Evolutionary conservation across 1,284 basidiomycete species (phyloP).

Genomic region (Heterobasidion occidentale): DNA sequence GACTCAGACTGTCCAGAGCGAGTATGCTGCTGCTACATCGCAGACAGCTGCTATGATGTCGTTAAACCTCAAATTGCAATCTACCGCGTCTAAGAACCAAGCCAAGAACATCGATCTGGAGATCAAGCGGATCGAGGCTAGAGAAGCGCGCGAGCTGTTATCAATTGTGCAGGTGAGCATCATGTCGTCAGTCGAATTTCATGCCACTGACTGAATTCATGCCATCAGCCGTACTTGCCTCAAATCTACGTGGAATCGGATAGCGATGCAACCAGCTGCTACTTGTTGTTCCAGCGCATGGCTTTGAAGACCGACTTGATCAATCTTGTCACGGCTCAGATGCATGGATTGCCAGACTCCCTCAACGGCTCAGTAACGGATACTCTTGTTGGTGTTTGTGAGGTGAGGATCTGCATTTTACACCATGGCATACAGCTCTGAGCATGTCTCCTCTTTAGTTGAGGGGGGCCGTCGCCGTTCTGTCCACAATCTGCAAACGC

Average conservation of each 20-base stretch:
- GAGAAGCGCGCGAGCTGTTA: slow-evolving; percentile 73
- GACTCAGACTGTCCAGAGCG: slow-evolving; percentile 77
- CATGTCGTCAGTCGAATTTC: neutral
- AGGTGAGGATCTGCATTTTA: slow-evolving; percentile 42
- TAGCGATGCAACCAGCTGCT: slow-evolving; percentile 78
- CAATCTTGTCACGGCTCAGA: slow-evolving; percentile 71
- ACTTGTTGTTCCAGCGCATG: slow-evolving; percentile 87
- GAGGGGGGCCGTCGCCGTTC: slow-evolving; percentile 70
- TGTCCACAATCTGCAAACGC: slow-evolving; percentile 80
- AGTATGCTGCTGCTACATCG: slow-evolving; percentile 68
- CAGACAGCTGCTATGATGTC: slow-evolving; percentile 84
- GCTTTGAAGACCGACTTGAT: slow-evolving; percentile 82
- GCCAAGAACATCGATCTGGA: slow-evolving; percentile 85
- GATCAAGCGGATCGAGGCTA: slow-evolving; percentile 75
- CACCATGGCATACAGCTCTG: neutral
- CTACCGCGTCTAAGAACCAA: slow-evolving; percentile 83
- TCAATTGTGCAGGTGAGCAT: slow-evolving; percentile 52
- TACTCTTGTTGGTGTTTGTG: slow-evolving; percentile 81
- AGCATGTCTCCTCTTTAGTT: slow-evolving; percentile 38
- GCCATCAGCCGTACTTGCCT: slow-evolving; percentile 69
- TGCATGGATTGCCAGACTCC: slow-evolving; percentile 76
- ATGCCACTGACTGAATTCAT: neutral
- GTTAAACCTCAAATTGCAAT: slow-evolving; percentile 88
- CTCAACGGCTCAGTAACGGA: slow-evolving; percentile 78
- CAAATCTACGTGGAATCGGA: slow-evolving; percentile 82